Evolutionary conservation across 2,329 filamentous ascomycete genomes (phyloP).

Genomic region (Fusarium paranaense): DNA sequence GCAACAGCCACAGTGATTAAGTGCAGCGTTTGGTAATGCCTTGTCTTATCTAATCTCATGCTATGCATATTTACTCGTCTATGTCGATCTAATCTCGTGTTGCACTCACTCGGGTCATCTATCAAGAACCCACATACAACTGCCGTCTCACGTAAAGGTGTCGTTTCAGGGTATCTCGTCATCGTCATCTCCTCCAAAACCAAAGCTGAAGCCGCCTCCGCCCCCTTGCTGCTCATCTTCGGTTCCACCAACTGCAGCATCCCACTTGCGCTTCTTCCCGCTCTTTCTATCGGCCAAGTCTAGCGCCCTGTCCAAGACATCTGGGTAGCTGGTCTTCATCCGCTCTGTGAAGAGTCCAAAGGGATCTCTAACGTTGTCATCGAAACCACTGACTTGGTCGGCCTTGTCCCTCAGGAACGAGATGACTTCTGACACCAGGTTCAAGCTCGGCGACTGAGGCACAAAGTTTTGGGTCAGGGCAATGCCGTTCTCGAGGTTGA

Average conservation of each 20-base stretch:
- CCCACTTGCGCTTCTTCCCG: slow-evolving; percentile 87
- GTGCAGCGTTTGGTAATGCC: neutral
- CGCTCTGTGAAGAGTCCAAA: slow-evolving; percentile 80
- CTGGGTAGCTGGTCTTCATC: slow-evolving; percentile 72
- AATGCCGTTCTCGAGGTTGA: slow-evolving; percentile 86
- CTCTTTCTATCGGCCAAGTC: slow-evolving; percentile 72
- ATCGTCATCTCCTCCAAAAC: slow-evolving; percentile 63
- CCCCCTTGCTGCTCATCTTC: slow-evolving; percentile 50
- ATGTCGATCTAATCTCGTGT: neutral
- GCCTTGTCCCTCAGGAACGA: slow-evolving; percentile 84
- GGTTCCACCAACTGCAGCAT: slow-evolving; percentile 70
- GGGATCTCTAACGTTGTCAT: slow-evolving; percentile 75
- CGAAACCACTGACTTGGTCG: slow-evolving; percentile 90
- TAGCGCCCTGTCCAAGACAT: slow-evolving; percentile 74
- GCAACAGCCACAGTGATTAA: neutral
- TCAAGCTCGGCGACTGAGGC: slow-evolving; percentile 66
- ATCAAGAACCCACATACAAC: neutral
- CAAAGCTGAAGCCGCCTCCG: slow-evolving; percentile 63
- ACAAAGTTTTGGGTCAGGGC: slow-evolving; percentile 98
- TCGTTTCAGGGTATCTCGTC: slow-evolving; percentile 57
- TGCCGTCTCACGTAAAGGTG: slow-evolving; percentile 5
- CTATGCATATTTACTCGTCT: neutral
- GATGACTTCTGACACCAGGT: slow-evolving; percentile 78
- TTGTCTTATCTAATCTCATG: neutral
- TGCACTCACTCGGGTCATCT: neutral